Evolutionary conservation across 306 rosid species (phyloP).

Genomic region (Malus fusca): DNA sequence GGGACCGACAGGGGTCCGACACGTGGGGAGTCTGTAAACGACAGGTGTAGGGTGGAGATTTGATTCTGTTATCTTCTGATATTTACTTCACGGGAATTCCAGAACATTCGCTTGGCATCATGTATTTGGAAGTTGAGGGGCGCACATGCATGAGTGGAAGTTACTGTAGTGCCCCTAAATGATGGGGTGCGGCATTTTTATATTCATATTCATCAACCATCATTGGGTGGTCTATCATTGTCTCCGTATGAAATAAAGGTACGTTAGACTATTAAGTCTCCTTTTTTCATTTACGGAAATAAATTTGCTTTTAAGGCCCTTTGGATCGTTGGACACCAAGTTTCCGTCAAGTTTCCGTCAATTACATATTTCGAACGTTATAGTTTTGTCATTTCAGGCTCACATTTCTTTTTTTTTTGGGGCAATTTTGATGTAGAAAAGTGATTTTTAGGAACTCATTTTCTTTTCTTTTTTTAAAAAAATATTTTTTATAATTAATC

Average conservation of each 20-base stretch:
- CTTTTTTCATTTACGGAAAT: no score
- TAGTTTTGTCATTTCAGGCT: no score
- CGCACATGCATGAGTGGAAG: not conserved
- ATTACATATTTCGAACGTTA: no score
- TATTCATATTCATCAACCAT: not conserved
- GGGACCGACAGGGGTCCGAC: not conserved
- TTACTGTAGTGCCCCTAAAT: not conserved
- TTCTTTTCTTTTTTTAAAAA: no score
- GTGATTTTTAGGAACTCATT: no score
- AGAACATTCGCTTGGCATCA: conserved; percentile 21
- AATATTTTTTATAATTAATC: no score
- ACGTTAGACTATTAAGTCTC: no score
- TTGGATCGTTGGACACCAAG: no score
- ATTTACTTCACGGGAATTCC: not conserved
- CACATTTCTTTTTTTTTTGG: no score
- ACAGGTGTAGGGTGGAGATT: conserved; percentile 23
- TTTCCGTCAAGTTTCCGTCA: no score
- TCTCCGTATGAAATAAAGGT: not conserved
- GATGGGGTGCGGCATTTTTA: not conserved
- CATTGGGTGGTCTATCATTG: not conserved
- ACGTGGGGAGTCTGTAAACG: not conserved
- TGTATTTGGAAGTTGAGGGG: not conserved
- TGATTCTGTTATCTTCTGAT: not conserved
- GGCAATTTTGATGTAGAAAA: no score
- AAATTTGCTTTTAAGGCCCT: no score